A percentile compares a stretch with the other conserved stretches of the same genome.
These are phyloP conservation scores for Saccharomycopsis hybrid DNA, from an alignment of 1,139 yeast species.

Conservation along the genomic window DNA sequence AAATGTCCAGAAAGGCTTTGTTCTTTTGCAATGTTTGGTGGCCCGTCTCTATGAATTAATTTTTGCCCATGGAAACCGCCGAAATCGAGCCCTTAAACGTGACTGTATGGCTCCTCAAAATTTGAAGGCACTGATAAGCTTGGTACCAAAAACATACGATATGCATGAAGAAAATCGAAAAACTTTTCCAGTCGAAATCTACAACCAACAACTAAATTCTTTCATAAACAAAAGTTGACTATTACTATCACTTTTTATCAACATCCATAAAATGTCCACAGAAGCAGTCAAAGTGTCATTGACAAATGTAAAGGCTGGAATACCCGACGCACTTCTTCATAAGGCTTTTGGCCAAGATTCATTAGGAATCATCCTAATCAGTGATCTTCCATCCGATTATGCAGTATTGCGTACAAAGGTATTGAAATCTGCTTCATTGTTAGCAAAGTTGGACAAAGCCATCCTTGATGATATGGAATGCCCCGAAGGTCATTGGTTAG, in stretches of 20 bases:
- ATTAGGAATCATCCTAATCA: conserved; percentile 45
- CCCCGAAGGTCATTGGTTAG: conserved; percentile 45
- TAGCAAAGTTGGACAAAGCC: conserved; percentile 38
- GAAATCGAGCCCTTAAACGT: no score
- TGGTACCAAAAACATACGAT: no score
- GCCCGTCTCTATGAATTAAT: no score
- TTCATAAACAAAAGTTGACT: no score
- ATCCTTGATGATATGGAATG: conserved; percentile 37
- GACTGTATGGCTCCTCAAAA: no score
- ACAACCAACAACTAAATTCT: no score
- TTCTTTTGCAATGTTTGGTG: no score
- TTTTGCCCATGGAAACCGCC: no score
- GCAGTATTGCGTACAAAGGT: conserved; percentile 37
- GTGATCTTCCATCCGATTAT: conserved; percentile 38
- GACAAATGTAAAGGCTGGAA: conserved; percentile 33
- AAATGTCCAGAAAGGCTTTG: no score
- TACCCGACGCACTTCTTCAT: conserved; percentile 29
- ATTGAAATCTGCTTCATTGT: conserved; percentile 38
- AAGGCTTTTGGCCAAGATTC: conserved; percentile 56
- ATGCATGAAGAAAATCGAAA: no score
- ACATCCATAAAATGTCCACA: background rate
- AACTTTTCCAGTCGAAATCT: no score
- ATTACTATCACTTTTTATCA: background rate
- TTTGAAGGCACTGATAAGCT: no score
- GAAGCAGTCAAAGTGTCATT: conserved; percentile 33